Conservation (phyloP, 78 protist genomes). For the Planoprotostelium fungivorum region DNA sequence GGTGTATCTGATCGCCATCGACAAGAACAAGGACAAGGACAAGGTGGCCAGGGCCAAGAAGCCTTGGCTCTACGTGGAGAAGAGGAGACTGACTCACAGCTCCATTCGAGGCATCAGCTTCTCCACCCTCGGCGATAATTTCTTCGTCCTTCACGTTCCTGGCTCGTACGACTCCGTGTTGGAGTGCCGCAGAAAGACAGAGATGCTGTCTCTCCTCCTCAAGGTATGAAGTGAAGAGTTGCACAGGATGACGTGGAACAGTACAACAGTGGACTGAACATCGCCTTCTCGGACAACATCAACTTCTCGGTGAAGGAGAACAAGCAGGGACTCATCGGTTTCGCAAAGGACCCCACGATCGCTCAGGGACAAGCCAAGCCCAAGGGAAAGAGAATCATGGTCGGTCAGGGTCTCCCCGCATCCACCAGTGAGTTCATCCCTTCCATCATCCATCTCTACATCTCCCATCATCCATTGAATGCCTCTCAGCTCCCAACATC, state of each 20-base stretch:
- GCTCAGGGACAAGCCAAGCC: background rate
- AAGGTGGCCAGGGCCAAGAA: slow-evolving; percentile 37
- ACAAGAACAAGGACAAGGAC: slow-evolving; percentile 66
- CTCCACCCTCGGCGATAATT: slow-evolving; percentile 26
- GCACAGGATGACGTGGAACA: slow-evolving; percentile 10
- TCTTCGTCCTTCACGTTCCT: slow-evolving; percentile 26
- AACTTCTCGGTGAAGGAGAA: background rate
- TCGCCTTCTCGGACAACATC: slow-evolving; percentile 4
- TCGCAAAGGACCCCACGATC: slow-evolving; percentile 4
- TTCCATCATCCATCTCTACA: background rate
- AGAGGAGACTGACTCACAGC: slow-evolving; percentile 13
- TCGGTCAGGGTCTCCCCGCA: background rate
- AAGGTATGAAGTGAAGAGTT: slow-evolving; percentile 39
- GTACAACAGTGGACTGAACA: slow-evolving; percentile 30
- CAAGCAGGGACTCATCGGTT: background rate
- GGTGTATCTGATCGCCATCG: slow-evolving; percentile 48
- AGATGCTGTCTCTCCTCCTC: slow-evolving; percentile 36
- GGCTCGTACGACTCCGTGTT: slow-evolving; percentile 47
- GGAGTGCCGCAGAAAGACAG: slow-evolving; percentile 61
- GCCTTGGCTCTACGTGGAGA: slow-evolving; percentile 59
- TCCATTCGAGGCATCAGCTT: slow-evolving; percentile 18
- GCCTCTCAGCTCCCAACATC: background rate
- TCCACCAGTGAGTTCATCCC: background rate
- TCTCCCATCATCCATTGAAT: background rate
- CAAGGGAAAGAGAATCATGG: background rate